These are phyloP conservation scores for Pichia cephalocereana DNA, from an alignment of 805 yeast genomes.

Conservation along the genomic window DNA sequence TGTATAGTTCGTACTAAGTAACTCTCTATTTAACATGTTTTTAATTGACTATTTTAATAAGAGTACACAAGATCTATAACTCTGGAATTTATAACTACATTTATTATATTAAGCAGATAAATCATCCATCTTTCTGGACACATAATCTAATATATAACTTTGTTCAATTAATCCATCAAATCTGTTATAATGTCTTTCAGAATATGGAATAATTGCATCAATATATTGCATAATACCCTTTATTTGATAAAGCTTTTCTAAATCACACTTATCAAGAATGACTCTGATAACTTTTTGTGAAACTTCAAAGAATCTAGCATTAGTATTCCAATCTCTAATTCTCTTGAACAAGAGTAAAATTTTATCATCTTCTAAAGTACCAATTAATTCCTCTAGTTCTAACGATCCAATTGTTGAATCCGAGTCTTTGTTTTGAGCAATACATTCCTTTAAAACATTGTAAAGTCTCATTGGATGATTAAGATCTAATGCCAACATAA, in stretches of 20 bases:
- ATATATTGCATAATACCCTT: constrained; percentile 60
- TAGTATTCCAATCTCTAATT: constrained; percentile 92
- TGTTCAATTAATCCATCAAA: constrained; percentile 76
- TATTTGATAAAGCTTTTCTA: constrained; percentile 50
- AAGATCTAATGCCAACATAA: constrained; percentile 71
- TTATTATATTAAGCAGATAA: constrained; percentile 10
- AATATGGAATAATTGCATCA: constrained; percentile 79
- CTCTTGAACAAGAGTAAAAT: constrained; percentile 56
- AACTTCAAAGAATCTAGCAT: constrained; percentile 66
- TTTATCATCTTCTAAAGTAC: constrained; percentile 49
- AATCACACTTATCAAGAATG: constrained; percentile 44
- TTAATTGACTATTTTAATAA: too few relatives aligned
- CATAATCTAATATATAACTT: constrained; percentile 77
- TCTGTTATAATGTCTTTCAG: constrained; percentile 74
- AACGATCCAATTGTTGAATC: constrained; percentile 45
- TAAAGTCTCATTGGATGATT: constrained; percentile 88
- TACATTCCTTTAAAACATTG: constrained; percentile 59
- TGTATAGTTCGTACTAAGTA: too few relatives aligned
- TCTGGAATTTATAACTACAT: not conserved
- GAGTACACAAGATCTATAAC: too few relatives aligned
- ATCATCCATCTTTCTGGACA: constrained; percentile 66
- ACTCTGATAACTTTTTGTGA: constrained; percentile 73
- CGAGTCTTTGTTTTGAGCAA: constrained; percentile 39
- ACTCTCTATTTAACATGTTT: too few relatives aligned
- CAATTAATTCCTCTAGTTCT: constrained; percentile 56